Evolutionary conservation across 75 land plant species (phyloP).

Genomic region (Pinus albicaulis): DNA sequence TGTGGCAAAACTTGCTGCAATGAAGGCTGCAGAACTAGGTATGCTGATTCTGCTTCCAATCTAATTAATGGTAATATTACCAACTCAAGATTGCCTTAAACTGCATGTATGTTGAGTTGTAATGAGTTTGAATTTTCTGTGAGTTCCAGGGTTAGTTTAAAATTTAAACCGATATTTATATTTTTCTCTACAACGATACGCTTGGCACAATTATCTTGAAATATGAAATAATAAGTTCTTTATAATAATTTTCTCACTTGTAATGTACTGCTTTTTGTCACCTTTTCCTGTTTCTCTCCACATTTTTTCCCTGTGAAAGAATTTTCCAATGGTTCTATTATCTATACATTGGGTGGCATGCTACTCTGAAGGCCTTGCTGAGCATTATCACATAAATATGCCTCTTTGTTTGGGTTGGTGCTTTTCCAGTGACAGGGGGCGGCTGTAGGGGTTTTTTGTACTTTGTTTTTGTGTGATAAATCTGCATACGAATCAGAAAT

Average conservation of each 20-base stretch:
- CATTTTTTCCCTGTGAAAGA: background rate
- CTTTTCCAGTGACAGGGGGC: too few species aligned
- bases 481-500: too few species aligned
- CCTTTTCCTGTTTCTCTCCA: background rate
- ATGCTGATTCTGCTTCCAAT: conserved; percentile 6
- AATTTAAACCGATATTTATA: background rate
- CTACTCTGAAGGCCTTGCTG: background rate
- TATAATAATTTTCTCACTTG: background rate
- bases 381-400: background rate
- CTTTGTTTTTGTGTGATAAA: too few species aligned
- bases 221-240: too few species aligned
- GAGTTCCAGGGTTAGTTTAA: background rate
- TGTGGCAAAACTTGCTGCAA: conserved; percentile 89
- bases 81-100: background rate
- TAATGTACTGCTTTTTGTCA: background rate
- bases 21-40: conserved; percentile 96
- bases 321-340: too few species aligned
- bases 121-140: background rate
- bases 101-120: background rate
- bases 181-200: too few species aligned
- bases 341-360: background rate
- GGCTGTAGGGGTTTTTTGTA: too few species aligned
- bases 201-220: too few species aligned
- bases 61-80: background rate
- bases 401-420: background rate